Conservation (phyloP, 2,329 filamentous ascomycete genomes). For the Cladosporium colombiae region DNA sequence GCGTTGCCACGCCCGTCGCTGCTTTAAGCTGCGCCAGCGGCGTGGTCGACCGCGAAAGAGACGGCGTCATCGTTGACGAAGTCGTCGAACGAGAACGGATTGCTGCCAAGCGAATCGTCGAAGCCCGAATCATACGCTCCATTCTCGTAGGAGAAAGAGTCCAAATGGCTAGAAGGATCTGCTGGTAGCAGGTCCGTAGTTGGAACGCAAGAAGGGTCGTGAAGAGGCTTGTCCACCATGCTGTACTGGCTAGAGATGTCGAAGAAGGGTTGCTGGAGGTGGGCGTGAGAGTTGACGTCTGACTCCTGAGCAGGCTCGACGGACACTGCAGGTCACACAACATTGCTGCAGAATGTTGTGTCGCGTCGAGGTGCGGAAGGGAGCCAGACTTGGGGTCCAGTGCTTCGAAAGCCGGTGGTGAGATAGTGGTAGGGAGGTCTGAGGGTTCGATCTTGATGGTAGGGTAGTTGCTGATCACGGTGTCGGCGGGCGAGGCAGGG, state of each 20-base stretch:
- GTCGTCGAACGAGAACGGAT: conserved; percentile 38
- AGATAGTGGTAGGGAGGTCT: conserved; percentile 28
- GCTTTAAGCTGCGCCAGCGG: conserved; percentile 49
- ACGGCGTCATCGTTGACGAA: conserved; percentile 46
- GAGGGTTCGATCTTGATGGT: conserved; percentile 37
- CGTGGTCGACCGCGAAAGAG: conserved; percentile 43
- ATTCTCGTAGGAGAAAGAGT: conserved; percentile 40
- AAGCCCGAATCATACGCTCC: conserved; percentile 37
- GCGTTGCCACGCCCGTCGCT: conserved; percentile 50
- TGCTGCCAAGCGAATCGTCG: conserved; percentile 33
- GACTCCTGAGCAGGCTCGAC: conserved; percentile 55
- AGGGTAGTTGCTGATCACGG: conserved; percentile 25
- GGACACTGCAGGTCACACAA: conserved; percentile 99
- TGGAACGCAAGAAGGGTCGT: conserved; percentile 36
- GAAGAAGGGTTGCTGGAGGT: conserved; percentile 25
- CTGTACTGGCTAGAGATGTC: conserved; percentile 21
- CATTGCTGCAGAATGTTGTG: conserved; percentile 99
- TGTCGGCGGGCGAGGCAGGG: conserved; percentile 32
- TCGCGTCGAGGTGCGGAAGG: conserved; percentile 50
- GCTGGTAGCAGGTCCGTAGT: conserved; percentile 37
- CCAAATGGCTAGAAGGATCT: conserved; percentile 37
- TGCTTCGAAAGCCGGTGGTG: conserved; percentile 31
- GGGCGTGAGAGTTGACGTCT: conserved; percentile 23
- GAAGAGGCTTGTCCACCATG: conserved; percentile 34
- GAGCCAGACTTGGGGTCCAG: conserved; percentile 28